Evolutionary conservation across 169 alveolate genomes (phyloP).

Genomic region (Cryptosporidium meleagridis): DNA sequence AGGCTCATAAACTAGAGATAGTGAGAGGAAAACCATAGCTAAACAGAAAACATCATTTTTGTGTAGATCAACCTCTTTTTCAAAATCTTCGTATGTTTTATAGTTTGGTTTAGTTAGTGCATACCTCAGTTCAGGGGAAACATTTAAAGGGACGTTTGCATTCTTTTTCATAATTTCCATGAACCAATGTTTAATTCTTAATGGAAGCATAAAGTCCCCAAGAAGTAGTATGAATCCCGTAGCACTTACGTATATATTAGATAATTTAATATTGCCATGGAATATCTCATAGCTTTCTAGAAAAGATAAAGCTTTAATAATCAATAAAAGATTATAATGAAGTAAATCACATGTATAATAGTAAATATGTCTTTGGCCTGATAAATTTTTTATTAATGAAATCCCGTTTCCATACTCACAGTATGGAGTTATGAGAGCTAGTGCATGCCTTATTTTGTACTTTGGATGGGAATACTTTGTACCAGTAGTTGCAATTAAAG

Average conservation of each 20-base stretch:
- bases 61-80: slow-evolving; percentile 40
- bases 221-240: slow-evolving; percentile 61
- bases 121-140: slow-evolving; percentile 31
- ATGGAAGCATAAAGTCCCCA: slow-evolving; percentile 73
- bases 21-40: slow-evolving; percentile 57
- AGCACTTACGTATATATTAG: slow-evolving; percentile 50
- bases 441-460: slow-evolving; percentile 44
- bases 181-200: slow-evolving; percentile 41
- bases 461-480: slow-evolving; percentile 45
- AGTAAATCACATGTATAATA: slow-evolving; percentile 37
- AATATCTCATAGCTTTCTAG: slow-evolving; percentile 40
- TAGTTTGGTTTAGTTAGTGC: slow-evolving; percentile 40
- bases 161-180: slow-evolving; percentile 55
- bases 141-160: slow-evolving; percentile 45
- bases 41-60: slow-evolving; percentile 66
- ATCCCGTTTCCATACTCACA: slow-evolving; percentile 66
- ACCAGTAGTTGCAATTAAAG: slow-evolving; percentile 50
- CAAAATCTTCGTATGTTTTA: slow-evolving; percentile 62
- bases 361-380: slow-evolving; percentile 60
- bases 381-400: slow-evolving; percentile 18
- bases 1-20: slow-evolving; percentile 41
- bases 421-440: slow-evolving; percentile 60
- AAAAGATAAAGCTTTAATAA: slow-evolving; percentile 55
- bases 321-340: slow-evolving; percentile 55
- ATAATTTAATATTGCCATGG: slow-evolving; percentile 62